Conservation (phyloP, 768 basidiomycete species). For the Scleroderma citrinum region DNA sequence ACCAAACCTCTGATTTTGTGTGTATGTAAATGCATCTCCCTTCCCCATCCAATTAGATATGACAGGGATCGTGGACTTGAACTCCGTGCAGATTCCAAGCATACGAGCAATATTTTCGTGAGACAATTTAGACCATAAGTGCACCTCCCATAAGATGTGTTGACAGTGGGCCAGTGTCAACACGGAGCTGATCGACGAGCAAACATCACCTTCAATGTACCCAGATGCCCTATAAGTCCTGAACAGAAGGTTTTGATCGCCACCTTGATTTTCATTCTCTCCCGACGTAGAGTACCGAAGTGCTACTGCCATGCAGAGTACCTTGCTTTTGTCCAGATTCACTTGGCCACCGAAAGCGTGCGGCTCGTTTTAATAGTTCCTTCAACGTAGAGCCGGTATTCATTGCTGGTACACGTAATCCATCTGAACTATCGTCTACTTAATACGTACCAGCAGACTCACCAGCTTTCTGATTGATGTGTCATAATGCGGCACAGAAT, state of each 20-base stretch:
- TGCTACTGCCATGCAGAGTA: background rate
- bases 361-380: conserved; percentile 7
- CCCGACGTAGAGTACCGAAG: background rate
- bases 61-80: background rate
- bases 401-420: too few species aligned
- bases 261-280: background rate
- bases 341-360: conserved; percentile 16
- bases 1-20: background rate
- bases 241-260: background rate
- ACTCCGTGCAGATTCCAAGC: background rate
- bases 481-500: too few species aligned
- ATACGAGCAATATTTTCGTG: background rate
- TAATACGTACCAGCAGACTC: too few species aligned
- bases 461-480: too few species aligned
- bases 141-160: background rate
- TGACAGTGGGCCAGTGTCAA: background rate
- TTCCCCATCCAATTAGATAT: background rate
- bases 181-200: background rate
- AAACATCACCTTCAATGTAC: background rate
- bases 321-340: background rate
- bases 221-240: background rate
- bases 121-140: background rate
- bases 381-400: too few species aligned
- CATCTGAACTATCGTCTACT: too few species aligned
- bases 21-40: background rate